Conservation (phyloP, 139 green algal species). For the Tetratostichococcus sp. region DNA sequence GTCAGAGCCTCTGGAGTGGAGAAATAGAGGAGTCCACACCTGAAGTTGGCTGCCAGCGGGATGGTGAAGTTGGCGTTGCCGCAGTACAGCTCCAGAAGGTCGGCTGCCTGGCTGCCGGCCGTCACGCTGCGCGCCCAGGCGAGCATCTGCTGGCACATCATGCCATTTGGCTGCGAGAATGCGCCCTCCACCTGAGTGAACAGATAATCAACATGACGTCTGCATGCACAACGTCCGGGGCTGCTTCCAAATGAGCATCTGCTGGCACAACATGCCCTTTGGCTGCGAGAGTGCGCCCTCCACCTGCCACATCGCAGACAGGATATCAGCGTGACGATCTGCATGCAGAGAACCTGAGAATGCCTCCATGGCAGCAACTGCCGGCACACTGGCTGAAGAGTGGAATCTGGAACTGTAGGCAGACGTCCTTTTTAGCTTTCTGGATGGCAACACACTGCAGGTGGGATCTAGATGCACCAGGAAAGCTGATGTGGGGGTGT, state of each 20-base stretch:
- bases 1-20: too few species aligned
- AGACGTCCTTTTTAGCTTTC: too few species aligned
- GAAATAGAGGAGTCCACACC: too few species aligned
- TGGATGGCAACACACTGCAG: too few species aligned
- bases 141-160: slow-evolving; percentile 83
- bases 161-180: slow-evolving; percentile 89
- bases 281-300: slow-evolving; percentile 88
- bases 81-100: slow-evolving; percentile 89
- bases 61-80: slow-evolving; percentile 95
- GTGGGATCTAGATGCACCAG: too few species aligned
- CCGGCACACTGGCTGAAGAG: too few species aligned
- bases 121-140: slow-evolving; percentile 64
- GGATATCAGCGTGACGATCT: not conserved
- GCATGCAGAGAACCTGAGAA: not conserved
- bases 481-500: too few species aligned
- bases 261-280: slow-evolving; percentile 72
- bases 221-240: not conserved
- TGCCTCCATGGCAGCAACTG: slow-evolving; percentile 91
- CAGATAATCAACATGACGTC: not conserved
- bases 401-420: too few species aligned
- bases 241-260: slow-evolving; percentile 93
- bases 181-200: slow-evolving; percentile 72
- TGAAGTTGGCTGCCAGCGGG: slow-evolving; percentile 80
- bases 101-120: slow-evolving; percentile 8
- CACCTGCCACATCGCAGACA: slow-evolving; percentile 56